Conservation (phyloP, 1,139 yeast species). For the Saccharomyces hybrid region DNA sequence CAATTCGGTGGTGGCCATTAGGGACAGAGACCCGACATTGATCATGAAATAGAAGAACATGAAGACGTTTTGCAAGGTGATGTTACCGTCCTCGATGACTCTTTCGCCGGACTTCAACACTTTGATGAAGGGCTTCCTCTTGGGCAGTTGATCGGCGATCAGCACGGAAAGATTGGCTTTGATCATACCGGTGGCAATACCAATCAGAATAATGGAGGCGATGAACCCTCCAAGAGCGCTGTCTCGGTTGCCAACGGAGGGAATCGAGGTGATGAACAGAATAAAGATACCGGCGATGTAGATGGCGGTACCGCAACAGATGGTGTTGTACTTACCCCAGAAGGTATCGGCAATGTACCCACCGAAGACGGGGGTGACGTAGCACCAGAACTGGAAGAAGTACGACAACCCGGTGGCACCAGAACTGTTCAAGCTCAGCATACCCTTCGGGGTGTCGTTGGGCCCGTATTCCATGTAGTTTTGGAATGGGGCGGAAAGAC, state of each 20-base stretch:
- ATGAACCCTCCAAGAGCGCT: conserved; percentile 36
- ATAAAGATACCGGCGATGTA: conserved; percentile 59
- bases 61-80: conserved; percentile 67
- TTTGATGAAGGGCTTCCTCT: conserved; percentile 51
- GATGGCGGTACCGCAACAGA: conserved; percentile 50
- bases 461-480: conserved; percentile 62
- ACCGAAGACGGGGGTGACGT: conserved; percentile 70
- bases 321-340: conserved; percentile 66
- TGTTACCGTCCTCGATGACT: conserved; percentile 63
- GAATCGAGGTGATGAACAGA: conserved; percentile 65
- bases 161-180: conserved; percentile 73
- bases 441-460: conserved; percentile 45
- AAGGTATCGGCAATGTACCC: conserved; percentile 71
- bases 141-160: conserved; percentile 66
- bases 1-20: conserved; percentile 58
- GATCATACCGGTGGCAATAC: conserved; percentile 77
- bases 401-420: conserved; percentile 71
- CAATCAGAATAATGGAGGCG: conserved; percentile 58
- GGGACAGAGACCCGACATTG: conserved; percentile 72
- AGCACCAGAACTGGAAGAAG: conserved; percentile 77
- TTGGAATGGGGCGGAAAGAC: conserved; percentile 67
- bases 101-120: conserved; percentile 53
- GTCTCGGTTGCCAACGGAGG: conserved; percentile 44
- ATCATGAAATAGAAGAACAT: conserved; percentile 73
- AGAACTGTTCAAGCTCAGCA: conserved; percentile 50